Percentiles rank a stretch among this genome's conserved stretches.
Evolutionary conservation across 176 grass and related monocot species (phyloP).

Genomic region (Hordeum vulgare): MorexV3_pseudomolecules_assembly NC_058524.1:595000288-595000787

Average conservation of each 20-base stretch:
- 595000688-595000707: neutral
- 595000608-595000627: neutral
- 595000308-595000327: neutral
- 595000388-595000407: neutral
- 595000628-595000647: neutral
- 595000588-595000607: neutral
- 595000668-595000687: neutral
- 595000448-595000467: neutral
- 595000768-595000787: neutral
- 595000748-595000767: neutral
- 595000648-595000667: neutral
- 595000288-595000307: neutral
- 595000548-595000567: neutral
- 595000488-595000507: neutral
- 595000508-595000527: neutral
- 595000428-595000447: neutral
- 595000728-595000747: neutral
- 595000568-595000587: neutral
- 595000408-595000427: neutral
- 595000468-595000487: neutral
- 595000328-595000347: neutral
- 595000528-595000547: neutral
- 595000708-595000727: neutral
- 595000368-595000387: neutral
- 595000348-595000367: neutral